Conservation (phyloP, 257 asterid species). For the Solanum appendiculatum region DNA sequence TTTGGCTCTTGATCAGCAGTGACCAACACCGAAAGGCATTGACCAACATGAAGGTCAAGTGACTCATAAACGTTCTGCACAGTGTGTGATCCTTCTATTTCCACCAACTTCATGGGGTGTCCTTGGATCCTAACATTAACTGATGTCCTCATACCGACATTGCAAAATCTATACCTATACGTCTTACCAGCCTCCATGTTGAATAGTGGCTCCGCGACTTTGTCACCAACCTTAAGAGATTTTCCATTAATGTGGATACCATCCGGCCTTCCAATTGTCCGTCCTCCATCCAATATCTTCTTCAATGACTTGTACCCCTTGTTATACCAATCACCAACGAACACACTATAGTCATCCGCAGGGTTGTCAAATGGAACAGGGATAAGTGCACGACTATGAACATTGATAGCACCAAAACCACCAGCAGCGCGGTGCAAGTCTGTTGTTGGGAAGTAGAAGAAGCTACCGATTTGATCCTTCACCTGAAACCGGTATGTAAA, state of each 20-base stretch:
- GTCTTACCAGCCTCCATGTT: conserved; percentile 2
- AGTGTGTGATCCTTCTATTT: conserved; percentile 1
- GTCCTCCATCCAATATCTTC: not conserved
- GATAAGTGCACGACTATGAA: conserved; percentile 5
- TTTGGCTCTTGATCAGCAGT: conserved; percentile 8
- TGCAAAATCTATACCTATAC: conserved; percentile 2
- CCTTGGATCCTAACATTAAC: not conserved
- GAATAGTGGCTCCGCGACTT: not conserved
- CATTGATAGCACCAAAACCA: not conserved
- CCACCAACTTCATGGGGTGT: conserved; percentile 3
- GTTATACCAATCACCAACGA: conserved; percentile 3
- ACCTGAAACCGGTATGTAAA: conserved; percentile 4
- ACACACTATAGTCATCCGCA: not conserved
- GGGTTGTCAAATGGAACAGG: not conserved
- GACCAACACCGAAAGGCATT: conserved; percentile 1
- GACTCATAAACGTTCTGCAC: conserved; percentile 1
- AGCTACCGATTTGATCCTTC: conserved; percentile 6
- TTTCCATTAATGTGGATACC: conserved; percentile 5
- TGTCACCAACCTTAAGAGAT: not conserved
- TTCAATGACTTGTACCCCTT: conserved; percentile 3
- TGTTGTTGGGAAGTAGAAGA: conserved; percentile 5
- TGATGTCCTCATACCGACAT: conserved; percentile 2
- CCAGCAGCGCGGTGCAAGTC: conserved; percentile 1
- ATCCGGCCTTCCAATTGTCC: not conserved
- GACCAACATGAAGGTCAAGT: conserved; percentile 7